Percentiles rank a stretch among this genome's conserved stretches.
Evolutionary conservation across 345 rosid species (phyloP).

Genomic region (Pugionium dolabratum): DNA sequence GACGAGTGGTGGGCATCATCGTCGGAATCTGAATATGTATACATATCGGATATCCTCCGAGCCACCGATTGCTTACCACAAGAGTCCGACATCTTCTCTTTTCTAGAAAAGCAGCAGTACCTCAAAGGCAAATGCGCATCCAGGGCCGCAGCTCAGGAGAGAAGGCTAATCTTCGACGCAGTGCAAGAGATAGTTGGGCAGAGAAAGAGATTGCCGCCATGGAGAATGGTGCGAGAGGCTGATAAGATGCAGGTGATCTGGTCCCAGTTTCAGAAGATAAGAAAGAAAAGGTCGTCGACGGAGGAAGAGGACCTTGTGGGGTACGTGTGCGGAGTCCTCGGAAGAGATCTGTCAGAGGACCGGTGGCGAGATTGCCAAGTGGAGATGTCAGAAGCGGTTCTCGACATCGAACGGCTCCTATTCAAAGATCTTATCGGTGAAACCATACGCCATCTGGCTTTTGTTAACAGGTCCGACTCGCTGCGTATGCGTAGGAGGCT

Average conservation of each 20-base stretch:
- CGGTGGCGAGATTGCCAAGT: conserved; percentile 66
- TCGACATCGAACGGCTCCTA: conserved; percentile 73
- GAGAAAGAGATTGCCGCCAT: conserved; percentile 55
- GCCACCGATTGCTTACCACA: conserved; percentile 60
- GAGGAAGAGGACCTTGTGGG: conserved; percentile 50
- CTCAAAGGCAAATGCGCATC: conserved; percentile 52
- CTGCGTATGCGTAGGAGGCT: conserved; percentile 57
- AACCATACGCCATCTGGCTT: conserved; percentile 66
- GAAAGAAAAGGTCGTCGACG: conserved; percentile 46
- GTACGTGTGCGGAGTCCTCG: conserved; percentile 66
- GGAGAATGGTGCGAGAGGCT: conserved; percentile 48
- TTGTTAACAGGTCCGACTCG: conserved; percentile 36
- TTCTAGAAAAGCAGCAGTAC: conserved; percentile 76
- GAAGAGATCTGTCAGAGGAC: conserved; percentile 74
- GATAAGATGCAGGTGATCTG: conserved; percentile 54
- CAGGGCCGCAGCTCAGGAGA: conserved; percentile 41
- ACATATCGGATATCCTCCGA: conserved; percentile 70
- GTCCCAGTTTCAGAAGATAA: conserved; percentile 62
- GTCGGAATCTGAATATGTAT: conserved; percentile 56
- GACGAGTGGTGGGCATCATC: conserved; percentile 61
- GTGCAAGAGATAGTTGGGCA: conserved; percentile 58
- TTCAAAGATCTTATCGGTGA: conserved; percentile 88
- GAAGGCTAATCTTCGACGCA: conserved; percentile 73
- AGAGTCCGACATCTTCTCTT: conserved; percentile 56
- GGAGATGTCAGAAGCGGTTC: conserved; percentile 73